Evolutionary conservation across 176 grass and related monocot species (phyloP).

Genomic region (Eleusine coracana): DNA sequence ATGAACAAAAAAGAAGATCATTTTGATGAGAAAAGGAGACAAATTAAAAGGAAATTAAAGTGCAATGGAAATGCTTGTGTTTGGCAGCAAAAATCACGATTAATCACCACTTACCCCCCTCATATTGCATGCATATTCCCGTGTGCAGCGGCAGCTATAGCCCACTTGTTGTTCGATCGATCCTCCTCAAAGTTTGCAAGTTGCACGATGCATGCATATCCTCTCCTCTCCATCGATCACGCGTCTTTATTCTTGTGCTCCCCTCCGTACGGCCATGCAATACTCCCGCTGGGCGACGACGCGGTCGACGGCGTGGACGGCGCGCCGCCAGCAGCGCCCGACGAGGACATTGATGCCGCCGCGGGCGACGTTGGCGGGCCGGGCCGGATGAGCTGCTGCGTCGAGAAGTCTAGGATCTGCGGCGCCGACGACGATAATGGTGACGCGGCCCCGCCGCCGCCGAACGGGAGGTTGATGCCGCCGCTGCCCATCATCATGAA

Average conservation of each 20-base stretch:
- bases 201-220: slow-evolving; percentile 35
- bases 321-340: slow-evolving; percentile 20
- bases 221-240: not conserved
- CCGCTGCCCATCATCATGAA: slow-evolving; percentile 30
- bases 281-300: slow-evolving; percentile 46
- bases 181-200: too few species aligned
- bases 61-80: slow-evolving; percentile 8
- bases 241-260: slow-evolving; percentile 47
- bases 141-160: too few species aligned
- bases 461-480: slow-evolving; percentile 45
- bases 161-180: too few species aligned
- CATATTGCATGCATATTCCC: slow-evolving; percentile 54
- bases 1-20: slow-evolving; percentile 36
- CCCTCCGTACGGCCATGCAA: slow-evolving; percentile 56
- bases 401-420: slow-evolving; percentile 66
- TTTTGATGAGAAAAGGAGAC: not conserved
- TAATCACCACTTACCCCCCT: slow-evolving; percentile 38
- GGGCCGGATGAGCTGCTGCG: slow-evolving; percentile 57
- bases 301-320: slow-evolving; percentile 40
- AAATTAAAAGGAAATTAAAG: not conserved
- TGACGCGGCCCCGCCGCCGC: not conserved
- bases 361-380: slow-evolving; percentile 41
- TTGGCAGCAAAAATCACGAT: slow-evolving; percentile 35
- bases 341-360: slow-evolving; percentile 26
- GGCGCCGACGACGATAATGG: slow-evolving; percentile 35